Base-by-base conservation (phyloP, 1,139 yeast genomes). In the Blastobotrys ciferrii region DNA sequence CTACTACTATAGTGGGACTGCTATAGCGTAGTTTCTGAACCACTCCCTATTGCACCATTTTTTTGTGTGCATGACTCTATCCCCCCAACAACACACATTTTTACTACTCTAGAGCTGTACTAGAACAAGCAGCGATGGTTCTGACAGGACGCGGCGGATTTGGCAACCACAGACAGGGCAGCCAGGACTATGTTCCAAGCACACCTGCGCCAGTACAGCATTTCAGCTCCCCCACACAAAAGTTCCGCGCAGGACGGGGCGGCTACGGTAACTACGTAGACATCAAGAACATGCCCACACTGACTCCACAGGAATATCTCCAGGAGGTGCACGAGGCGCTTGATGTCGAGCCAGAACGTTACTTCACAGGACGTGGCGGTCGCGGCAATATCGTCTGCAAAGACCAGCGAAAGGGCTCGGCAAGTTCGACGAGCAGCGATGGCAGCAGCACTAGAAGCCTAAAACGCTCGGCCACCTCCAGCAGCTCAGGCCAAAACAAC, bases 301-400 rank as follows among this genome's bases (percentile, higher is more conserved):
- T 58, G 58, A 54, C 70, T 2, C 69, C 70, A 1, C 56, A 59
- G 30, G 67, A 68, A 54, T 66, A 67, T 48, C 58, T 68, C 14
- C 46, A 58, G 42, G 71, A 68, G 49, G 69, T 64, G 31, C 58
- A 63, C 50, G 51, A 58, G 32, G 68, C 68, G 19, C 42, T 58
- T 38, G 65, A 61, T 42, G 60, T 58, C 12, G 68, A 57, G 48
- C 69, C 68, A 4, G 54, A 57, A 17, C 52, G 61, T 4, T 68
- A 64, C 57, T 57, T 65, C 44, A 66, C 68, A 25, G 72, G 72
- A 19, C 60, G 72, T 5, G 72, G 72, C 30, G 72, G 72, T 11
- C 45, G 59, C 4, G 72, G 72, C 33, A 68, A 68, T 57, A 57
- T 62, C 48, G 59, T 65, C 17, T 23, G 36, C 37, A 46, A 41